Conservation (phyloP, 768 basidiomycete species). For the Hypholoma sublateritium region DNA sequence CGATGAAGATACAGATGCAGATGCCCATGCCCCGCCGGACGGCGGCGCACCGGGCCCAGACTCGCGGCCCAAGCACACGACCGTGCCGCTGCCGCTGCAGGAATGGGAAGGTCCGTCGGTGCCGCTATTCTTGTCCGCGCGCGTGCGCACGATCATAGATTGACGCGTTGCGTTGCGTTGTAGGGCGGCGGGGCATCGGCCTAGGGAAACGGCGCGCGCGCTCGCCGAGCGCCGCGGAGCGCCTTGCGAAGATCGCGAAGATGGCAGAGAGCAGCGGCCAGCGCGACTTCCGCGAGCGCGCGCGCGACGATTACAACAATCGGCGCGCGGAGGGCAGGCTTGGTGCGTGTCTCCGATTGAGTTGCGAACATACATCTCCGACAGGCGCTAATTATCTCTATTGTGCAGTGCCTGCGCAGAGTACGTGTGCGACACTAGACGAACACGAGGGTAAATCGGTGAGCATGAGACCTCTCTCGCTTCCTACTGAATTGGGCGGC, state of each 20-base stretch:
- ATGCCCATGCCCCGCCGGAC: no score
- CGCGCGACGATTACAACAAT: conserved; percentile 73
- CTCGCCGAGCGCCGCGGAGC: conserved; percentile 63
- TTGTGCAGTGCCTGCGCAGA: conserved; percentile 55
- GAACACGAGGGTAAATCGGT: conserved; percentile 70
- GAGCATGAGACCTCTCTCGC: conserved; percentile 23
- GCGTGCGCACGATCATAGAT: not conserved
- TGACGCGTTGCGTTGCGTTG: not conserved
- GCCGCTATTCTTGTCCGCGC: not conserved
- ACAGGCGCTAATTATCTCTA: not conserved
- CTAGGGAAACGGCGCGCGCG: conserved; percentile 58
- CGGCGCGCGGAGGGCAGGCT: conserved; percentile 72
- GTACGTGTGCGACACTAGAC: conserved; percentile 74
- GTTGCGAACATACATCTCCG: not conserved
- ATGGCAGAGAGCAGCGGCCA: conserved; percentile 61
- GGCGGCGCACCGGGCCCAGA: not conserved
- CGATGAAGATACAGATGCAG: not conserved
- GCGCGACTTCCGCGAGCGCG: conserved; percentile 66
- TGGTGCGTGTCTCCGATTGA: conserved; percentile 27
- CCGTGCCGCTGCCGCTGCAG: conserved; percentile 70
- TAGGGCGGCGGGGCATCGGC: conserved; percentile 82
- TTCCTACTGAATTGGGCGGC: not conserved
- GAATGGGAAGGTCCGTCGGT: conserved; percentile 72
- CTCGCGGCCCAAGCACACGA: conserved; percentile 39
- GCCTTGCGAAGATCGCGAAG: conserved; percentile 75